Percentiles rank a stretch among this genome's conserved stretches.
Conservation (phyloP, 2,329 filamentous ascomycete species). For the Monosporascus sp. region DNA sequence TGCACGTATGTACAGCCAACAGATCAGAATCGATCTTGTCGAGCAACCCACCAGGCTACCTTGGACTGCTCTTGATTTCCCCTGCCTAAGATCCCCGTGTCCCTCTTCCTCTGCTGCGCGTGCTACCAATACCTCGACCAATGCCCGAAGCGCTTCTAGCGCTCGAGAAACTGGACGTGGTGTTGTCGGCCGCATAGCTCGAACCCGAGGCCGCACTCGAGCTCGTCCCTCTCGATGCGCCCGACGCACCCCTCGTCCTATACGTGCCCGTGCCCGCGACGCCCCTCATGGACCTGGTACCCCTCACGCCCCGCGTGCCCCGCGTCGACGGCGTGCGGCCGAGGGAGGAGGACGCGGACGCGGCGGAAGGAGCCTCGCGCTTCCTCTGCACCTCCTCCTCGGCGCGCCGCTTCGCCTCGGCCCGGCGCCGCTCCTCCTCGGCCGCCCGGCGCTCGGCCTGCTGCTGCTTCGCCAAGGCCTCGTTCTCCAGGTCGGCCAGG, state of each 20-base stretch:
- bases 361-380: constrained; percentile 30
- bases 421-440: constrained; percentile 73
- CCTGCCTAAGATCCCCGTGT: constrained; percentile 29
- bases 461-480: constrained; percentile 66
- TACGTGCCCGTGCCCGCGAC: constrained; percentile 1
- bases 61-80: not conserved
- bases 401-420: constrained; percentile 59
- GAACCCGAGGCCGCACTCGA: constrained; percentile 3
- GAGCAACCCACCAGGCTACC: not conserved
- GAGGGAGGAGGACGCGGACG: not conserved
- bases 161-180: constrained; percentile 24
- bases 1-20: not conserved
- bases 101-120: constrained; percentile 50
- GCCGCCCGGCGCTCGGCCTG: constrained; percentile 70
- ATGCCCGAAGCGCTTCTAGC: constrained; percentile 36
- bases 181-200: constrained; percentile 26
- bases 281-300: constrained; percentile 1
- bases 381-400: constrained; percentile 56
- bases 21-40: not conserved
- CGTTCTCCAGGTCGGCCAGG: constrained; percentile 77
- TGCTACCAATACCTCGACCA: constrained; percentile 40
- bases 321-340: constrained; percentile 5
- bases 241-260: constrained; percentile 13
- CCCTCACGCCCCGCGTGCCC: constrained; percentile 4
- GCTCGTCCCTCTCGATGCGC: constrained; percentile 3